Base-by-base conservation (phyloP, 192 early-diverging fungal genomes). In the Backusella macrospora region DNA sequence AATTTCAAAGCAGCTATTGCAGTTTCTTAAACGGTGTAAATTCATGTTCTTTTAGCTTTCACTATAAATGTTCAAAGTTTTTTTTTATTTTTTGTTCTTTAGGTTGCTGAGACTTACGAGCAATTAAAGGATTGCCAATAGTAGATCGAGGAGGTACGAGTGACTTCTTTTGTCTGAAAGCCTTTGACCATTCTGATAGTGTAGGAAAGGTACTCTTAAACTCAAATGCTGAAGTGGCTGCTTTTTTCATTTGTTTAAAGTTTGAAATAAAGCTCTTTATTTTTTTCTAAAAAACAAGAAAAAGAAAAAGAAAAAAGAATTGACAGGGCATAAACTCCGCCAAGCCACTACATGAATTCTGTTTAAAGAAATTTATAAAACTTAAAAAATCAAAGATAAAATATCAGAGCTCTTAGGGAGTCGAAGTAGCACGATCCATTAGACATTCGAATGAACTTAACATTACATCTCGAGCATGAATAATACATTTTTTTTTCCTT, bases 1-100 rank as follows among this genome's bases (percentile, higher is more conserved):
- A 79, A 4, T 4, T 75, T 75, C 13, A 79, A 10, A 0, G 52
- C 40, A 46, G 65, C 55, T 21, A 79, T 16, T 48, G 55, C 73
- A 26, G 63, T 21, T 62, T 70, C 77, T 78, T 59, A 59, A 34
- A 34, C 0, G 29, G 0, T 34, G 29, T 34, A 34, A 34, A 34
- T 1, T 34, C 29, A 34, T 34, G 29, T 34, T 34, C 29, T 34
- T 34, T 34, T 34, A 34, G 29, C 29, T 34, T 34, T 34, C 29
- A 34, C 29, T 34, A 34, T 34, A 34, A 34, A 34, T 34, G 29
- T 34, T 34, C 29, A n/a, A n/a, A n/a, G n/a, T n/a, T n/a, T 55
- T 21, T 16, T 52, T 52, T 18, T 18, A 7, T 52, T 52, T 10
- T 52, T 52, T 9, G 10, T 9, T 21, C 18, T 2, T 34, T 2